Evolutionary conservation across 164 flowering plant genomes (phyloP), one percentile per base, ranked within the genome.

Genomic region (Aristolochia contorta): DNA sequence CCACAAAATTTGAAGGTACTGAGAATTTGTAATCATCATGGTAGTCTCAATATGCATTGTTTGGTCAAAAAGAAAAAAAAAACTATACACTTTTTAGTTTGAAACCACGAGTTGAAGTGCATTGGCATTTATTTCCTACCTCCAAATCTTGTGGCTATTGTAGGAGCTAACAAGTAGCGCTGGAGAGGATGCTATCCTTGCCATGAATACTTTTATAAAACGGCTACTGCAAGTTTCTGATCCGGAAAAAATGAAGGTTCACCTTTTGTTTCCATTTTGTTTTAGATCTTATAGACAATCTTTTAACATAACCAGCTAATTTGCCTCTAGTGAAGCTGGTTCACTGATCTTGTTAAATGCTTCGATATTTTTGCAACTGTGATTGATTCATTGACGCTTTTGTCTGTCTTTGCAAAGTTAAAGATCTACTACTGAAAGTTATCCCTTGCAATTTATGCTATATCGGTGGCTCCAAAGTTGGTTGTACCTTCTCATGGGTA

Each of bases 181-280:
- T 65, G 99, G 99, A 13, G 97, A 90, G 71, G 99, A 93, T 85
- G 99, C 69, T 57, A 83, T 88, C 62, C 56, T 88, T 65, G 97
- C 96, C 19, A 93, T 93, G 91, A 82, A 90, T 68, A 85, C 95
- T 56, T 93, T 93, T 73, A 90, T 90, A 70, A 90, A 88, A 78
- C 91, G 97, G 41, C 83, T 90, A 55, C 69, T 93, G 65, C 86
- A 83, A 57, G 91, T 82, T 67, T 78, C 94, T 51, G 98, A 90
- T 75, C 87, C 96, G 63, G 69, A 62, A 52, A 81, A 84, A 74
- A 87, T 88, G 92, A 93, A 93, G 97, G 98, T 90, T 62, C 66
- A 73, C 25, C 19, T 20, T 59, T 62, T 12, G 33, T 23, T 58
- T 43, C 30, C 23, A 21, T 6, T 8, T 47, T 25, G 48, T 52